Conservation (phyloP, 345 rosid species). For the Pistacia vera region DNA sequence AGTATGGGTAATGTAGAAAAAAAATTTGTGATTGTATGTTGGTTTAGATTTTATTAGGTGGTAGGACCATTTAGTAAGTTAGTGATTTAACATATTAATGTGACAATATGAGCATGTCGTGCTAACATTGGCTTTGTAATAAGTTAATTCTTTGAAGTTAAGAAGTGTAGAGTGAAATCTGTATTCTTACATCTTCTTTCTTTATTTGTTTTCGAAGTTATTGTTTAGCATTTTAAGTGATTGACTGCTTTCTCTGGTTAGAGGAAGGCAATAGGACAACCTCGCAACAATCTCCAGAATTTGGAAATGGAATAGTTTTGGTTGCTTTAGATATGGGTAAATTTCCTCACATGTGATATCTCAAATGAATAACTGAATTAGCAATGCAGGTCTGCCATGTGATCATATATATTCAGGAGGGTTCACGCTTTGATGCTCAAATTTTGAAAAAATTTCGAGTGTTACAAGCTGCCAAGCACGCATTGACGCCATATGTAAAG, state of each 20-base stretch:
- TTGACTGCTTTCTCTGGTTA: neutral
- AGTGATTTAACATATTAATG: neutral
- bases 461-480: conserved; percentile 77
- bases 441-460: conserved; percentile 69
- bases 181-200: neutral
- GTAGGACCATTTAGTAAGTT: neutral
- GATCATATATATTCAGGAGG: conserved; percentile 63
- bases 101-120: neutral
- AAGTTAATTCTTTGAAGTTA: neutral
- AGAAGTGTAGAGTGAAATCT: neutral
- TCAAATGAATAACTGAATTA: conserved; percentile 31
- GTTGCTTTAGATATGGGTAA: conserved; percentile 1
- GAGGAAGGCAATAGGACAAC: neutral
- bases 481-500: conserved; percentile 57
- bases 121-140: neutral
- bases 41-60: neutral
- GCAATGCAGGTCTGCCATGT: conserved; percentile 89
- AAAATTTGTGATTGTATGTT: too few species aligned
- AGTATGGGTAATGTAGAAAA: neutral
- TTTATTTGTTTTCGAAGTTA: neutral
- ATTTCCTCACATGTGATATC: neutral
- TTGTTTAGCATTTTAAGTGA: neutral
- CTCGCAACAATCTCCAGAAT: neutral
- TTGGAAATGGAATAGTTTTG: neutral
- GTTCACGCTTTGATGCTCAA: conserved; percentile 64